Evolutionary conservation across 2,329 filamentous ascomycete genomes (phyloP).

Genomic region (Fusarium acutatum): DNA sequence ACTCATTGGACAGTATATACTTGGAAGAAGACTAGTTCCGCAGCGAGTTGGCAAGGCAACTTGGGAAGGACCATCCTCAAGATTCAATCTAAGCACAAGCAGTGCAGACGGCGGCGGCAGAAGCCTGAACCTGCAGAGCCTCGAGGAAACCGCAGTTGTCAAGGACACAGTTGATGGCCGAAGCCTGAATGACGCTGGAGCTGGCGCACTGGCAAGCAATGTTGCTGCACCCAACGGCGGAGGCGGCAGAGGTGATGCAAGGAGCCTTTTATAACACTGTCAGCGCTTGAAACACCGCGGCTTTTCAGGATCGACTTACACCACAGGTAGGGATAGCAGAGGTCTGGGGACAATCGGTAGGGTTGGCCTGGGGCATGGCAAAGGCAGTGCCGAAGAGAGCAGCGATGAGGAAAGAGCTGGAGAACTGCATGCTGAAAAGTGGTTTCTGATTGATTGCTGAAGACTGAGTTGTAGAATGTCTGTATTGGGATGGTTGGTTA

Average conservation of each 20-base stretch:
- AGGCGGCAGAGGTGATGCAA: slow-evolving; percentile 28
- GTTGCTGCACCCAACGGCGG: slow-evolving; percentile 25
- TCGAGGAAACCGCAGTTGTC: slow-evolving; percentile 22
- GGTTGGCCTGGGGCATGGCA: slow-evolving; percentile 21
- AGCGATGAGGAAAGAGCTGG: slow-evolving; percentile 10
- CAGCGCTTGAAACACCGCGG: background rate
- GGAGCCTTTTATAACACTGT: background rate
- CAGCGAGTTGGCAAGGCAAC: background rate
- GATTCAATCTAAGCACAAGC: slow-evolving; percentile 11
- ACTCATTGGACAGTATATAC: background rate
- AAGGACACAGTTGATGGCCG: slow-evolving; percentile 25
- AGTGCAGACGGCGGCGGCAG: slow-evolving; percentile 31
- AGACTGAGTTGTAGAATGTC: background rate
- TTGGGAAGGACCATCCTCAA: background rate
- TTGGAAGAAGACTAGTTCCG: background rate
- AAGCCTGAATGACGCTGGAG: slow-evolving; percentile 24
- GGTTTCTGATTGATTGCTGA: background rate
- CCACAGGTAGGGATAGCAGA: slow-evolving; percentile 34
- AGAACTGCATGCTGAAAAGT: slow-evolving; percentile 18
- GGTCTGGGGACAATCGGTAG: slow-evolving; percentile 25
- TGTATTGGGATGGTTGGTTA: background rate
- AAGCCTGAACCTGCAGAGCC: slow-evolving; percentile 20
- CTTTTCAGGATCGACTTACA: background rate
- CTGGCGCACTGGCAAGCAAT: slow-evolving; percentile 30
- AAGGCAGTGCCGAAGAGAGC: slow-evolving; percentile 16